phyloP scores from a whole-genome alignment of 371 early-diverging fungal genomes.

The Thermomucor indicae-seudaticae region DNA sequence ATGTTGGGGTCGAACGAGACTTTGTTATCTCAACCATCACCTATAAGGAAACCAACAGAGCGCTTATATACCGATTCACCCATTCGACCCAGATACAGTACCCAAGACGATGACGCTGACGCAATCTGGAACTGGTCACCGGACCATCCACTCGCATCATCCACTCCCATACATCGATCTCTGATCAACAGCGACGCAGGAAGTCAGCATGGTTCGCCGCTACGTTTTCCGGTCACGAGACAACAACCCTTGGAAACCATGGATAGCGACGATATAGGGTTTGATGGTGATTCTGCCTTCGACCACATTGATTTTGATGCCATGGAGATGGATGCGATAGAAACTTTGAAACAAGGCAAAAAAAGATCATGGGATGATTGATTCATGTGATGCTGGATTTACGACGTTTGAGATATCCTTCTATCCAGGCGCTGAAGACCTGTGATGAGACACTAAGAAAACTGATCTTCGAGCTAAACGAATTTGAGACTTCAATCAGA shows the following conservation, averaged over 20 bases:
- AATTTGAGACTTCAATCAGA: too few relatives aligned
- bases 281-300: slow-evolving; percentile 2
- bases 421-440: too few relatives aligned
- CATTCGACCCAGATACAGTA: not conserved
- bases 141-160: slow-evolving; percentile 16
- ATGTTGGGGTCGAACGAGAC: not conserved
- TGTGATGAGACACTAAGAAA: too few relatives aligned
- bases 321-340: slow-evolving; percentile 3
- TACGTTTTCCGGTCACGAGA: too few relatives aligned
- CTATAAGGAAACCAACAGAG: not conserved
- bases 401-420: not conserved
- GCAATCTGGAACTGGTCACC: slow-evolving; percentile 16
- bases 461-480: too few relatives aligned
- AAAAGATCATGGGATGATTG: slow-evolving; percentile 4
- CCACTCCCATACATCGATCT: slow-evolving; percentile 11
- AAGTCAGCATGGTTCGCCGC: not conserved
- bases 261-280: slow-evolving; percentile 6
- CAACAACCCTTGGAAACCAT: not conserved
- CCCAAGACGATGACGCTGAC: slow-evolving; percentile 6
- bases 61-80: not conserved
- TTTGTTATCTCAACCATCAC: slow-evolving; percentile 8
- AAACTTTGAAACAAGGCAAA: not conserved
- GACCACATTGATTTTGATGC: slow-evolving; percentile 6
- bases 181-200: not conserved
- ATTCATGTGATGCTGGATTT: too few relatives aligned